Conservation (phyloP, 352 stramenopile genomes). For the Phytopythium sindhum region DNA sequence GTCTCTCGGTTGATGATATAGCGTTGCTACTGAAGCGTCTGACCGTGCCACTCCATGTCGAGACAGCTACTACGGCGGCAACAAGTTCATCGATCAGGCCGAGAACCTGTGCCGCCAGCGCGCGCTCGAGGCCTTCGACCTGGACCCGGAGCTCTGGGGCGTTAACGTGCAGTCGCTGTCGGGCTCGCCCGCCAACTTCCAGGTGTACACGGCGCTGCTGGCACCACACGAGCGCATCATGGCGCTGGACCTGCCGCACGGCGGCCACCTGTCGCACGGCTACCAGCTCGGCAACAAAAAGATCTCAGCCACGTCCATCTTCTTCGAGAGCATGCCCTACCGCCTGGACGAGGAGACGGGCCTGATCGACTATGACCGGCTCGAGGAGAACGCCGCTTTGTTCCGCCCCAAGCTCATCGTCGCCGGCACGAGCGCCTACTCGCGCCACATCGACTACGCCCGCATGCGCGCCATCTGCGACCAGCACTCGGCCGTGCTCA, state of each 20-base stretch:
- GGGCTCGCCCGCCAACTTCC: conserved; percentile 99
- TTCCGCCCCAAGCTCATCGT: conserved; percentile 99
- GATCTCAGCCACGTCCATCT: conserved; percentile 98
- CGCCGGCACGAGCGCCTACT: conserved; percentile 98
- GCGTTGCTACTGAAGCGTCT: too few relatives aligned
- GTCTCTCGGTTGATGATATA: neutral
- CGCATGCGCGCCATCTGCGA: conserved; percentile 96
- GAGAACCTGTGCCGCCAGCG: conserved; percentile 97
- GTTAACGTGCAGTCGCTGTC: conserved; percentile 98
- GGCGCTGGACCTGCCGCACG: conserved; percentile 97
- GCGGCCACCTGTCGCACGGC: conserved; percentile 98
- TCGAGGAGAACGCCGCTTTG: conserved; percentile 92
- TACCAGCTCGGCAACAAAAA: conserved; percentile 99
- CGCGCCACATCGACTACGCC: conserved; percentile 98
- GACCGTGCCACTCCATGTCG: neutral
- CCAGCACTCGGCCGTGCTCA: conserved; percentile 93
- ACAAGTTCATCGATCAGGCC: conserved; percentile 99
- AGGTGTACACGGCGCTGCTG: conserved; percentile 98
- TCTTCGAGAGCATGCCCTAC: conserved; percentile 99
- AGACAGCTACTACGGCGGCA: conserved; percentile 94
- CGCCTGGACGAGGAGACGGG: conserved; percentile 95
- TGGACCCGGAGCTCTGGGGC: conserved; percentile 95
- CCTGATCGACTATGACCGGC: conserved; percentile 98
- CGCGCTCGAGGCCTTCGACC: conserved; percentile 96
- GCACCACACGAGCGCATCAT: conserved; percentile 99